Percentiles rank a stretch among this genome's conserved stretches.
These are phyloP conservation scores for Ogataea hybrid DNA, from an alignment of 1,139 yeast genomes.

Conservation along the genomic window DNA sequence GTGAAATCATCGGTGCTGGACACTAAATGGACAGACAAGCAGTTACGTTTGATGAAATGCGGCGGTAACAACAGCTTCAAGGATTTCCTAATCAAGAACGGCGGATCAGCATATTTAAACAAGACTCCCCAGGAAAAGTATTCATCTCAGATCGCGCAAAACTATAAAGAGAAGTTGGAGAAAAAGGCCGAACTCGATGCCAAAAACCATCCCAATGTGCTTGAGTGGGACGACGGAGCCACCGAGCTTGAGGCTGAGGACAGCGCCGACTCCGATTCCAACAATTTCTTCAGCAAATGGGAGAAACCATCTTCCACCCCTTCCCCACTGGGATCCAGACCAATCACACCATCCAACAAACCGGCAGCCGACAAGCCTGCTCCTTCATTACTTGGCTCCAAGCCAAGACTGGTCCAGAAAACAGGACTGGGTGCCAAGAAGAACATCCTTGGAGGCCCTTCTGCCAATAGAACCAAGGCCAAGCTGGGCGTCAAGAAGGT, in stretches of 20 bases:
- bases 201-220: slow-evolving; percentile 61
- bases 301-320: slow-evolving; percentile 69
- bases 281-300: slow-evolving; percentile 92
- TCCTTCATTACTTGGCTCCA: slow-evolving; percentile 30
- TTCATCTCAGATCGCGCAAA: slow-evolving; percentile 71
- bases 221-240: slow-evolving; percentile 47
- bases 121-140: slow-evolving; percentile 76
- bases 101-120: slow-evolving; percentile 68
- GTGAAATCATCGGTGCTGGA: slow-evolving; percentile 92
- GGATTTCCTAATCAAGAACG: slow-evolving; percentile 79
- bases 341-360: slow-evolving; percentile 40
- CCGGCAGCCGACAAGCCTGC: slow-evolving; percentile 36
- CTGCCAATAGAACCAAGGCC: slow-evolving; percentile 46
- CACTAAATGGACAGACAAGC: slow-evolving; percentile 82
- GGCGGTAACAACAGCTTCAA: slow-evolving; percentile 90
- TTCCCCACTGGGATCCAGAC: slow-evolving; percentile 53
- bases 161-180: slow-evolving; percentile 77
- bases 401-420: slow-evolving; percentile 27
- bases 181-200: slow-evolving; percentile 68
- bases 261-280: slow-evolving; percentile 45
- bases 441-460: slow-evolving; percentile 29
- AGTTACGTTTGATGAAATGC: slow-evolving; percentile 82
- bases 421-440: slow-evolving; percentile 23
- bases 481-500: slow-evolving; percentile 56
- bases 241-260: slow-evolving; percentile 35